A percentile compares a stretch with the other conserved stretches of the same genome.
Conservation (phyloP, 2,329 filamentous ascomycete species). For the Aspergillus sp. region DNA sequence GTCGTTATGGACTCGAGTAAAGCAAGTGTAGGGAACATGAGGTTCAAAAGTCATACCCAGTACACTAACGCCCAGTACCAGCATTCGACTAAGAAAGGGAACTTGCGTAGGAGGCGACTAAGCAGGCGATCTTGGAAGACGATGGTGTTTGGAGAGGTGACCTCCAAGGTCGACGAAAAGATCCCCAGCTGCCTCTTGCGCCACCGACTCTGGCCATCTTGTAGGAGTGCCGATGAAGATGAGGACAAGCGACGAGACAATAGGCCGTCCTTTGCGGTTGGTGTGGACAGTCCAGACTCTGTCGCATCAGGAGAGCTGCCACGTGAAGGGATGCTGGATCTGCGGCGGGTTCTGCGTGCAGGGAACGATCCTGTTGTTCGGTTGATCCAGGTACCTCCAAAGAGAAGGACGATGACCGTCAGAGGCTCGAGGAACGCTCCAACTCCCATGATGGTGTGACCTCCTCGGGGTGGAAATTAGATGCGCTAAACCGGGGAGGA, state of each 20-base stretch:
- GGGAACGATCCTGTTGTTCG: conserved; percentile 45
- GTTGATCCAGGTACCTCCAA: conserved; percentile 65
- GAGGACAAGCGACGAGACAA: conserved; percentile 36
- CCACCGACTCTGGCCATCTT: conserved; percentile 51
- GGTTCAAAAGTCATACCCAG: conserved; percentile 60
- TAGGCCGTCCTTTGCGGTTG: conserved; percentile 39
- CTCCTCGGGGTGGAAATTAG: background rate
- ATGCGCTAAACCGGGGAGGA: background rate
- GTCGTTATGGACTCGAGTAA: background rate
- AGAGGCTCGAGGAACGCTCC: conserved; percentile 64
- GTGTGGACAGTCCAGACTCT: conserved; percentile 45
- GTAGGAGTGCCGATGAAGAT: conserved; percentile 42
- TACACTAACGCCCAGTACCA: conserved; percentile 80
- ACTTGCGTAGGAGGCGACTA: conserved; percentile 64
- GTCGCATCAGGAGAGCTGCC: conserved; percentile 39
- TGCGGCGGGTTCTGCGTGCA: conserved; percentile 21
- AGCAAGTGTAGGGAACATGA: background rate
- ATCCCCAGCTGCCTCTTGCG: conserved; percentile 52
- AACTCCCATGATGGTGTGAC: conserved; percentile 49
- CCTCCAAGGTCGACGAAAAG: conserved; percentile 48
- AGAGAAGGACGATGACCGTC: conserved; percentile 60
- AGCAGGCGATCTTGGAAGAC: conserved; percentile 62
- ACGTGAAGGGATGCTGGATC: conserved; percentile 23
- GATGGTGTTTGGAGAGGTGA: conserved; percentile 63
- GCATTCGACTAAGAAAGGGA: conserved; percentile 72